Evolutionary conservation across 1,284 basidiomycete genomes (phyloP), one percentile per base, ranked within the genome.

Genomic region (Vanrija sp.): DNA sequence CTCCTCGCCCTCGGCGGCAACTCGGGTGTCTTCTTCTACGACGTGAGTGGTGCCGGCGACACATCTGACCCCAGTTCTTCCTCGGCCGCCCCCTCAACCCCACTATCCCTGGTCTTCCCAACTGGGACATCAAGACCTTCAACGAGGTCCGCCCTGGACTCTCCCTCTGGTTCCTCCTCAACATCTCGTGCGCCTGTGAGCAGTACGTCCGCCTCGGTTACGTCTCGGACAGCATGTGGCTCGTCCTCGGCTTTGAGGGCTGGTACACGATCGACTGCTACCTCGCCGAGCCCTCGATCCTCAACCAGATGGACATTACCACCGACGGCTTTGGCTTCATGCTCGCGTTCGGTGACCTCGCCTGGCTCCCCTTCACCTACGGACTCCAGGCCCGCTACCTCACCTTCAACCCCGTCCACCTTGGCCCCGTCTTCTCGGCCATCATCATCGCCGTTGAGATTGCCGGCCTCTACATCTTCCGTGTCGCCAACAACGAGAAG

Each of bases 281-380:
- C 50, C 41, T 60, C 36, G 39, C 31, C 58, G 57, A 81, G 78
- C 61, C 78, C 19, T 86, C 89, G 10, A 85, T 98, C 67, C 82
- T 98, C 59, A 94, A 89, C 9, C 93, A 89, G 18, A 98, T 98
- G 92, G 95, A 98, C 72, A 96, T 98, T 69, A 95, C 87, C 8
- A 91, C 90, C 24, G 96, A 99, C 66, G 95, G 95, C 5, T 98
- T 98, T 65, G 96, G 96, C 7, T 98, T 95, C 82, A 99, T 98
- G 96, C 85, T 99, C 27, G 79, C 90, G 3, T 85, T 96, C 46
- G 96, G 95, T 44, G 93, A 98, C 73, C 83, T 98, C 22, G 79
- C 85, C 18, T 98, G 92, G 89, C 89, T 98, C 9, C 96, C 96
- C 6, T 97, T 98, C 77, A 85, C 85, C 15, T 99, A 98, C 77